phyloP scores from a whole-genome alignment of 257 asterid genomes.

The Perilla frutescens region DNA sequence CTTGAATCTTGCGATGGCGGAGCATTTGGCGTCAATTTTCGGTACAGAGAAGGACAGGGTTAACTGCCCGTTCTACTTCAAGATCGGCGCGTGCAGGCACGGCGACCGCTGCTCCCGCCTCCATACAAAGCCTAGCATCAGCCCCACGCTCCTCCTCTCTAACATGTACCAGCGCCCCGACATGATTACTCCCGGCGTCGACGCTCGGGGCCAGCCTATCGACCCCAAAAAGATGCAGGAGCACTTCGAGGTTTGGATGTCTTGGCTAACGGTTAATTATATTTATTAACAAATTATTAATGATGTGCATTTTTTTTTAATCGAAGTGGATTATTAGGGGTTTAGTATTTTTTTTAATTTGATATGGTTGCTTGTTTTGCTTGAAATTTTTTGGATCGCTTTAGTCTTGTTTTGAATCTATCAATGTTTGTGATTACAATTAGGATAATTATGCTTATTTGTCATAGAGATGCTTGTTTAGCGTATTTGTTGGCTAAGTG shows the following conservation, averaged over 20 bases:
- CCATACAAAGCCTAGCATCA: conserved; percentile 91
- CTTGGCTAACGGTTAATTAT: too few relatives aligned
- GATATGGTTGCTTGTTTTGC: not conserved
- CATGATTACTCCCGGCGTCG: conserved; percentile 97
- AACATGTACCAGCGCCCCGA: conserved; percentile 98
- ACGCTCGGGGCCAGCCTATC: conserved; percentile 79
- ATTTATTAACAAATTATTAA: not conserved
- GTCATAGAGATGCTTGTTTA: not conserved
- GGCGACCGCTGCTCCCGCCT: conserved; percentile 97
- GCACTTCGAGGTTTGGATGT: conserved; percentile 74
- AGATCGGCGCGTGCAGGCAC: conserved; percentile 97
- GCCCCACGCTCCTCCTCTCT: conserved; percentile 84
- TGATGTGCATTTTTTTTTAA: not conserved
- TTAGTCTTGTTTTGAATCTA: not conserved
- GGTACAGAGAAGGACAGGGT: conserved; percentile 95
- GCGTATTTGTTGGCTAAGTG: not conserved
- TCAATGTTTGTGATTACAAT: not conserved
- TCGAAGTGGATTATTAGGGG: not conserved
- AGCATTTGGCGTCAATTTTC: conserved; percentile 85
- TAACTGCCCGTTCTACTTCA: conserved; percentile 94
- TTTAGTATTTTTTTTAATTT: not conserved
- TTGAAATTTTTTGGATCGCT: not conserved
- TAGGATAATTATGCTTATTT: not conserved
- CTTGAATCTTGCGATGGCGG: conserved; percentile 61
- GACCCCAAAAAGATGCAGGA: conserved; percentile 82